phyloP scores from a whole-genome alignment of 1,284 basidiomycete species.

The Trametes versicolor region DNA sequence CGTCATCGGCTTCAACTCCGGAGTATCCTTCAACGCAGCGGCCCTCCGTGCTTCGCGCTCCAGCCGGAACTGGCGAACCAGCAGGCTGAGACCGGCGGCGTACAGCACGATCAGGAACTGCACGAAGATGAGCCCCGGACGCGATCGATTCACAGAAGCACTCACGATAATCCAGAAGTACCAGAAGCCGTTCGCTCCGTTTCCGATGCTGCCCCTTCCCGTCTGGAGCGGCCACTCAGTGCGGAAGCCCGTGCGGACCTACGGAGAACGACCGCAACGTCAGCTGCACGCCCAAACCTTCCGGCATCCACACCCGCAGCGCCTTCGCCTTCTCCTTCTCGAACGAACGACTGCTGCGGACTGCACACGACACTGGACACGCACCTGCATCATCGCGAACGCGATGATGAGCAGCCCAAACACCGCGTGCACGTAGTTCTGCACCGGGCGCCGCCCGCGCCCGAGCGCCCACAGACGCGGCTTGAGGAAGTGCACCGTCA shows the following conservation, averaged over 20 bases:
- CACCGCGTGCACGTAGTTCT: constrained; percentile 66
- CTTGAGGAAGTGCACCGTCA: constrained; percentile 66
- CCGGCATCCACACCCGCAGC: neutral
- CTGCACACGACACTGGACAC: constrained; percentile 7
- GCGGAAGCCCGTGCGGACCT: constrained; percentile 59
- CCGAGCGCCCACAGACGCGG: constrained; percentile 42
- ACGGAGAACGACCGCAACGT: constrained; percentile 24
- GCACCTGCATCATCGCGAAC: constrained; percentile 52
- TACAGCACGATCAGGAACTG: constrained; percentile 43
- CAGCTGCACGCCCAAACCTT: neutral
- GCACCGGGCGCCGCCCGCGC: constrained; percentile 52
- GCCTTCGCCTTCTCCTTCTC: neutral
- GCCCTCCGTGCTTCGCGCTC: constrained; percentile 29
- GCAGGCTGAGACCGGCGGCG: constrained; percentile 46
- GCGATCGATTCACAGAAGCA: constrained; percentile 19
- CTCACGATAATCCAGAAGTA: constrained; percentile 63
- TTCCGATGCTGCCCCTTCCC: constrained; percentile 49
- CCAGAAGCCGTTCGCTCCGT: constrained; percentile 55
- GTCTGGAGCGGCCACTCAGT: constrained; percentile 58
- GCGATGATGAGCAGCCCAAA: constrained; percentile 59
- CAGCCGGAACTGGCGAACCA: constrained; percentile 37
- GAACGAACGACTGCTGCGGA: constrained; percentile 7
- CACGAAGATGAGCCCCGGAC: neutral
- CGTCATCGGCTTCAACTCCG: constrained; percentile 22
- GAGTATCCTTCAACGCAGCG: constrained; percentile 15